These are phyloP conservation scores for Trametes sanguinea DNA, from an alignment of 768 basidiomycete species.

Conservation along the genomic window DNA sequence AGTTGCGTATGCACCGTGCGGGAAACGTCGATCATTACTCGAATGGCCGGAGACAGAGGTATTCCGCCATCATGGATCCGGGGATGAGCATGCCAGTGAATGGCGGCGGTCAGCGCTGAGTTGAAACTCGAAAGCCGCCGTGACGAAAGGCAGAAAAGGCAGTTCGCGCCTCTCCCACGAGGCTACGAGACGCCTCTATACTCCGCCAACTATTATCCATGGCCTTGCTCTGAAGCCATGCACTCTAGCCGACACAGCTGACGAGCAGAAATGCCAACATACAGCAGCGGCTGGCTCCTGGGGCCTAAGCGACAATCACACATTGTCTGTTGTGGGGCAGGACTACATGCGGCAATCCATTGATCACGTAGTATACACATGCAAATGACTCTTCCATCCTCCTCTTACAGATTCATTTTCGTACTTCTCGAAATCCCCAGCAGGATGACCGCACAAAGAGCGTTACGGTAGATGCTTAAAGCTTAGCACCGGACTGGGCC, in stretches of 20 bases:
- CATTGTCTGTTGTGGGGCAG: neutral
- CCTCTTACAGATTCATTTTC: conserved; percentile 7
- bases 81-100: too few relatives aligned
- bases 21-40: neutral
- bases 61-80: neutral
- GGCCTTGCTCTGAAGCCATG: too few relatives aligned
- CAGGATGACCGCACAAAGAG: neutral
- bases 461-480: conserved; percentile 32
- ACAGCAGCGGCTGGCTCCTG: neutral
- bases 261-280: neutral
- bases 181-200: too few relatives aligned
- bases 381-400: conserved; percentile 9
- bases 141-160: too few relatives aligned
- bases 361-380: conserved; percentile 20
- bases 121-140: too few relatives aligned
- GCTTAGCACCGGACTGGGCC: conserved; percentile 39
- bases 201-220: too few relatives aligned
- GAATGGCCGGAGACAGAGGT: neutral
- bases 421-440: neutral
- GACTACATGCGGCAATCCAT: conserved; percentile 7
- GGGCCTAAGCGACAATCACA: neutral
- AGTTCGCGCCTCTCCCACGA: too few relatives aligned
- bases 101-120: too few relatives aligned
- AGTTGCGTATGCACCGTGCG: too few relatives aligned
- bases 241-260: too few relatives aligned